A percentile compares a stretch with the other conserved stretches of the same genome.
These are phyloP conservation scores for Coemansia sp. DNA, from an alignment of 192 early-diverging fungal species.

Conservation along the genomic window DNA sequence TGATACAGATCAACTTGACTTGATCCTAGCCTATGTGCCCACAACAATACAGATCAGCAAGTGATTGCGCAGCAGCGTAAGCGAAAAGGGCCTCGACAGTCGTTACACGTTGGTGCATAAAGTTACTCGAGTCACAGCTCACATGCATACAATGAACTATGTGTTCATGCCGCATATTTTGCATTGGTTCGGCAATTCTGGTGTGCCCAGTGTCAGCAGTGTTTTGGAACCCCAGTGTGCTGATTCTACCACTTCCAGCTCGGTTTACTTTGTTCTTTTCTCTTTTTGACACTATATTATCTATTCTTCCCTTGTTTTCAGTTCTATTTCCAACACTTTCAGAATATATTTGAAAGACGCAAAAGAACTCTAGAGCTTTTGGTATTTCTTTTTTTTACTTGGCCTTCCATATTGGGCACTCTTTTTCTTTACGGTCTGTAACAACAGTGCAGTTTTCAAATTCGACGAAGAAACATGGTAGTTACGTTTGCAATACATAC, in stretches of 20 bases:
- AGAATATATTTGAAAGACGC: neutral
- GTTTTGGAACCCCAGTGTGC: neutral
- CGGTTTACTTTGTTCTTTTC: too few species aligned
- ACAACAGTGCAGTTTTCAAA: too few species aligned
- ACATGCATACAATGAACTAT: neutral
- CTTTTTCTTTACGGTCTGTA: neutral
- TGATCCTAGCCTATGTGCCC: neutral
- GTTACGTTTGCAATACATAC: neutral
- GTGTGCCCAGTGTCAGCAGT: neutral
- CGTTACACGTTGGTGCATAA: neutral
- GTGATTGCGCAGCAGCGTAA: neutral
- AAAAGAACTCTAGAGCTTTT: neutral
- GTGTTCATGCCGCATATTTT: neutral
- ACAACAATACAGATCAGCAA: neutral
- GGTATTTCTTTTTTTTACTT: neutral
- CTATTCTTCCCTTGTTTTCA: too few species aligned
- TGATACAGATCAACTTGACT: neutral
- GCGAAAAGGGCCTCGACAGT: constrained; percentile 1
- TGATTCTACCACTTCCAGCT: too few species aligned
- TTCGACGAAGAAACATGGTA: neutral
- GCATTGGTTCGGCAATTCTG: neutral
- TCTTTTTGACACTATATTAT: too few species aligned
- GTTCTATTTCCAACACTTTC: too few species aligned
- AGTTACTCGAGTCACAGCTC: neutral
- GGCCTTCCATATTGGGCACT: neutral